Base-by-base conservation (phyloP, 345 rosid species). In the Cochlearia excelsa region DNA sequence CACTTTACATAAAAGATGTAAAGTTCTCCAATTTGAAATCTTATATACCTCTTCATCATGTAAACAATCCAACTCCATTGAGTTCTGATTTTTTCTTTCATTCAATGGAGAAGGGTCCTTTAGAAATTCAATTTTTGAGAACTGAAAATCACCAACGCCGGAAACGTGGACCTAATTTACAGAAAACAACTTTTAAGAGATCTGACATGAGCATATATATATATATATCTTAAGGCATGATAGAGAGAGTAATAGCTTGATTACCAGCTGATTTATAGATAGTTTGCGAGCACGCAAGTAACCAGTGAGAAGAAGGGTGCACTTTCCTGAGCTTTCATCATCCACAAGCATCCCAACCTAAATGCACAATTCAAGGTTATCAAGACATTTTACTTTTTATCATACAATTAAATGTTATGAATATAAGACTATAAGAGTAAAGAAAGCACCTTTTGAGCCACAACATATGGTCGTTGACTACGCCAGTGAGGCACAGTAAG, bases 231-330 rank as follows among this genome's bases (percentile, higher is more conserved):
- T 52, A 37, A 68, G 46, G 54, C 46, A 47, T 53, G 26, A 42
- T 44, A 71, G 42, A 31, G 40, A 38, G 49, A 26, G 6, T 40
- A 54, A 54, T 23, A 44, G 54, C 33, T 52, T 30, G 41, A 51
- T 70, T 80, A 88, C 99, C 97, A 92, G 83, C 72, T 89, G 99
- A 69, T 86, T 88, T 61, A 82, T 84, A 11, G 94, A 88, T 28
- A 92, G 81, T 63, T 77, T 64, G 52, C 40, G 86, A 60, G 94
- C 90, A 64, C 81, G 84, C 37, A 80, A 63, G 76, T 88, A 84
- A 44, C 97, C 98, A 70, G 84, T 77, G 50, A 92, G 86, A 57
- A 84, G 66, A 28, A 92, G 79, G 7, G 83, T 83, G 54, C 87
- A 78, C 40, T 75, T 88, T 65, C 78, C 89, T 2, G 80, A 71